Percentiles rank a stretch among this genome's conserved stretches.
Evolutionary conservation across 1,284 basidiomycete species (phyloP).

Genomic region (Trichosporon inkin): DNA sequence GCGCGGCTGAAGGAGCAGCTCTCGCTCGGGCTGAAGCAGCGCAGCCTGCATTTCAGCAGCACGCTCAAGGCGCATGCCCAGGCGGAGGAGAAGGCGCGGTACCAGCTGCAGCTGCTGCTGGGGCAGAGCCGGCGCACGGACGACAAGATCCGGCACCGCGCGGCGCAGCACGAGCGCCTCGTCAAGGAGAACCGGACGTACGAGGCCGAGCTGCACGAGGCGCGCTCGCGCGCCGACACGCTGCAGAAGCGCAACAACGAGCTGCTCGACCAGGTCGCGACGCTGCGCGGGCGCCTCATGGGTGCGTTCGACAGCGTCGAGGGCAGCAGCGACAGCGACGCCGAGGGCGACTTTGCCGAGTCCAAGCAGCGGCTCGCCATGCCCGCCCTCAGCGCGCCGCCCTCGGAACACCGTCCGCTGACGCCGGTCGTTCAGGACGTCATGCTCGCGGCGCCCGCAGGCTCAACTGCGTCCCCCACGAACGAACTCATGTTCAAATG

Average conservation of each 20-base stretch:
- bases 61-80: conserved; percentile 13
- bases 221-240: conserved; percentile 16
- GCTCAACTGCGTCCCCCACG: not conserved
- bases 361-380: not conserved
- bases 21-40: conserved; percentile 38
- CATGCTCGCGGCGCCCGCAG: conserved; percentile 10
- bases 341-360: conserved; percentile 9
- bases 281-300: conserved; percentile 32
- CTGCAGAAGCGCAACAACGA: conserved; percentile 36
- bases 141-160: conserved; percentile 36
- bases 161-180: conserved; percentile 24
- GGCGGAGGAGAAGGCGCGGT: conserved; percentile 17
- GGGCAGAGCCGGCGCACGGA: conserved; percentile 42
- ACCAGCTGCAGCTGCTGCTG: conserved; percentile 31
- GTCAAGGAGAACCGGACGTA: conserved; percentile 24
- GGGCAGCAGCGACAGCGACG: conserved; percentile 17
- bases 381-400: conserved; percentile 8
- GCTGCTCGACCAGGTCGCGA: conserved; percentile 27
- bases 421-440: conserved; percentile 8
- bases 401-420: conserved; percentile 8
- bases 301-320: conserved; percentile 28
- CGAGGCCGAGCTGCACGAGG: conserved; percentile 19
- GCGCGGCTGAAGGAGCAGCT: conserved; percentile 32
- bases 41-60: conserved; percentile 27
- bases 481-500: conserved; percentile 20